These are phyloP conservation scores for Triticum timopheevii DNA, from an alignment of 176 grass and related monocot species.

Conservation along the genomic window DNA sequence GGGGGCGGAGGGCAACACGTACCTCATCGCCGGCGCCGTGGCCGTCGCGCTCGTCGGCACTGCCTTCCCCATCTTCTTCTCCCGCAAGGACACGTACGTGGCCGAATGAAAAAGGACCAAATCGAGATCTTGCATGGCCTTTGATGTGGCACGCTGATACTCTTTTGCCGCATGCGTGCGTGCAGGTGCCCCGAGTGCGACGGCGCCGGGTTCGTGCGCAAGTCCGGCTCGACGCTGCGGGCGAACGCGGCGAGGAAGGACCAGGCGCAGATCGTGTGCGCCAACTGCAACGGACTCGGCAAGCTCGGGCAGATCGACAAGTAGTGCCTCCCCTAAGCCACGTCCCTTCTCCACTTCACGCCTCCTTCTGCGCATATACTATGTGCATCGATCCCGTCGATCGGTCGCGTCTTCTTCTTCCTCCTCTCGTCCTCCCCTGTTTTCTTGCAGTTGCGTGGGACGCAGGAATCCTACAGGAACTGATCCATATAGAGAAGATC, in stretches of 20 bases:
- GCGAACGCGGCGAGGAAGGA: constrained; percentile 96
- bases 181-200: constrained; percentile 90
- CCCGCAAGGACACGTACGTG: constrained; percentile 77
- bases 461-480: too few species aligned
- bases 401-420: too few species aligned
- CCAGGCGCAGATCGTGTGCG: constrained; percentile 76
- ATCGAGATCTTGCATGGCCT: too few species aligned
- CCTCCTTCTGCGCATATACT: too few species aligned
- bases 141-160: too few species aligned
- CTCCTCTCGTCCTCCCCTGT: too few species aligned
- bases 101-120: too few species aligned
- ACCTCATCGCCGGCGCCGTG: constrained; percentile 82
- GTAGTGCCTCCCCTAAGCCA: neutral
- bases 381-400: too few species aligned
- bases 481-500: too few species aligned
- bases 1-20: constrained; percentile 71
- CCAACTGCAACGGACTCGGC: constrained; percentile 84
- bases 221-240: constrained; percentile 42
- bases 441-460: too few species aligned
- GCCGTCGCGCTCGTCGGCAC: constrained; percentile 81
- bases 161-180: neutral
- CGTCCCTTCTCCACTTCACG: too few species aligned
- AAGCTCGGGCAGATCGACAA: constrained; percentile 90
- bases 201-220: constrained; percentile 84
- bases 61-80: constrained; percentile 87